These are phyloP conservation scores for Avicennia marina DNA, from an alignment of 257 asterid genomes.

Conservation along the genomic window DNA sequence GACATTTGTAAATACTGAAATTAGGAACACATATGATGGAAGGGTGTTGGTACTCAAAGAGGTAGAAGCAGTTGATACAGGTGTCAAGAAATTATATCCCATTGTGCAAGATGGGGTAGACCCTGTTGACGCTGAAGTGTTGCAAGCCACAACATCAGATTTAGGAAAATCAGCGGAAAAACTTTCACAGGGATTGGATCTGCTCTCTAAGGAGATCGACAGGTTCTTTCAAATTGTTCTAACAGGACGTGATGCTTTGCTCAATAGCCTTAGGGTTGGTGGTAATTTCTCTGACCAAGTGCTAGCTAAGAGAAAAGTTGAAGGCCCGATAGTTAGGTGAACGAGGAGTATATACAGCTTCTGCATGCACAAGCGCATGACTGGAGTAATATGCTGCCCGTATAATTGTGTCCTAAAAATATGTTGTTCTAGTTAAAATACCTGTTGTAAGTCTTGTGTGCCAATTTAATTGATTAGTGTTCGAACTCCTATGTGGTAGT, in stretches of 20 bases:
- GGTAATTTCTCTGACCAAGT: not conserved
- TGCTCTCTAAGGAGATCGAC: not conserved
- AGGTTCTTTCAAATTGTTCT: not conserved
- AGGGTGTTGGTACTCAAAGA: not conserved
- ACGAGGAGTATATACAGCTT: too few relatives aligned
- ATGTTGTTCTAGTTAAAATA: too few relatives aligned
- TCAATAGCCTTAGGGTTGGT: not conserved
- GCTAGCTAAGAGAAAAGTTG: not conserved
- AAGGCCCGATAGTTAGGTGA: not conserved
- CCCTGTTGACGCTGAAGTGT: not conserved
- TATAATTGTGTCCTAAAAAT: too few relatives aligned
- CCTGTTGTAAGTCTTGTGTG: too few relatives aligned
- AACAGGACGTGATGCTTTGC: conserved; percentile 1
- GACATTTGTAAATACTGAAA: conserved; percentile 32
- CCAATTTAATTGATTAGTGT: too few relatives aligned
- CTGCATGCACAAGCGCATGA: too few relatives aligned
- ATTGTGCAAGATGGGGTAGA: not conserved
- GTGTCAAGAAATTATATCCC: not conserved
- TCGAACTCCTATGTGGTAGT: too few relatives aligned
- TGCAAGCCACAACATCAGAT: not conserved
- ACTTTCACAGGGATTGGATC: not conserved
- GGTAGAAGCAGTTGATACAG: not conserved
- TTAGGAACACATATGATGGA: conserved; percentile 11
- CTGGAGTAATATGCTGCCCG: too few relatives aligned
- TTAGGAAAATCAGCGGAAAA: not conserved